Evolutionary conservation across 257 asterid species (phyloP), one percentile per base, ranked within the genome.

Genomic region (Perilla frutescens): DNA sequence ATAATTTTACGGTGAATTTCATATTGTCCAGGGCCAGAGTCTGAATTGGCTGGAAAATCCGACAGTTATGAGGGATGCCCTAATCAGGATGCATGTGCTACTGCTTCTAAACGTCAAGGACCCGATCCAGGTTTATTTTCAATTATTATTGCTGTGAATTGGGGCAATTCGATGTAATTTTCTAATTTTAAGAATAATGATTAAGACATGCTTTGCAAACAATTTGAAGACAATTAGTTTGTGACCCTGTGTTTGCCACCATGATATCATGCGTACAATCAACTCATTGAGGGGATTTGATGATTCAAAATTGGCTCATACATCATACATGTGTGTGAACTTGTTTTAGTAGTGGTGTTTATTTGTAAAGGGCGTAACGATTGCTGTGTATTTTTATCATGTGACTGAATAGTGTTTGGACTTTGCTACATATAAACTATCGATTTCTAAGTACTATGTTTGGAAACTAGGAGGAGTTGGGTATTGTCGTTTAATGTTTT

Each of bases 11-110:
- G 49, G 7, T 64, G 60, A 36, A 64, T 34, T 83, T 44, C 90
- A 92, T 96, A 93, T 77, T 93, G 98, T 70, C 98, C 98, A 0
- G 96, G 97, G 14, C 83, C 97, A 37, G 70, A 91, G 79, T 91
- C 98, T 6, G 97, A 91, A 73, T 79, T 84, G 26, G 97, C 98
- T 26, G 96, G 98, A 45, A 91, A 93, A 62, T 85, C 96, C 26
- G 97, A 91, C 67, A 69, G 89, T 40, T 91, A 97, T 70, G 83
- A 71, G 72, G 97, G 97, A 13, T 93, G 98, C 76, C 97, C 98
- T 31, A 91, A 93, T 75, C 97, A 93, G 79, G 91, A 91, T 59
- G 91, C 80, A 61, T 93, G 98, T 77, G 93, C 97, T 65, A 87
- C 97, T 79, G 98, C 97, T 82, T 97, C 97, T 26, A 90, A 93